These are phyloP conservation scores for Peniophora sp. DNA, from an alignment of 1,284 basidiomycete species.

Conservation along the genomic window DNA sequence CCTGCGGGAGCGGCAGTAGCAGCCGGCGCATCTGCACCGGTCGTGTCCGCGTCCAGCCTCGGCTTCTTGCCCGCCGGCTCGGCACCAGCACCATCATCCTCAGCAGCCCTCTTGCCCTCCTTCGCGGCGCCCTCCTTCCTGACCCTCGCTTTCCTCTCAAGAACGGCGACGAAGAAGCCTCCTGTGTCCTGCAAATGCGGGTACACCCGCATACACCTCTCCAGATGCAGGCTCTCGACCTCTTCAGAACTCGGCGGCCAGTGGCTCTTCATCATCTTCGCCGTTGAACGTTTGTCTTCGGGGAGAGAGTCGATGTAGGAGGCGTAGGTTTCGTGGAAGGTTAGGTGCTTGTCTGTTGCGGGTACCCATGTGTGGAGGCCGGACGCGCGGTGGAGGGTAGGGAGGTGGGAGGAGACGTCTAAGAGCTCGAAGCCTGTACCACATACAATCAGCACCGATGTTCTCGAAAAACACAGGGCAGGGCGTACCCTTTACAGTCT, in stretches of 20 bases:
- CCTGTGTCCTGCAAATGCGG: constrained; percentile 97
- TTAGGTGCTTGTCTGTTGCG: constrained; percentile 37
- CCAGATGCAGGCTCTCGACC: constrained; percentile 49
- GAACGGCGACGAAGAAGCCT: constrained; percentile 92
- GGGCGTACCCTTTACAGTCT: constrained; percentile 53
- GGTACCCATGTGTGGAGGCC: constrained; percentile 77
- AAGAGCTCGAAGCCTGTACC: constrained; percentile 74
- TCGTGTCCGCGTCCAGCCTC: constrained; percentile 25
- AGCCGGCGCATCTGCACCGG: constrained; percentile 1
- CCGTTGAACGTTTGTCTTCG: constrained; percentile 38
- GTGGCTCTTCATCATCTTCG: constrained; percentile 61
- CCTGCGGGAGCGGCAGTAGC: constrained; percentile 12
- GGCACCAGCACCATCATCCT: constrained; percentile 27
- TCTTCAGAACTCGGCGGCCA: constrained; percentile 67
- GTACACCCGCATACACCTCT: constrained; percentile 79
- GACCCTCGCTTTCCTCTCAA: constrained; percentile 40
- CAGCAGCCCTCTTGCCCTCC: constrained; percentile 27
- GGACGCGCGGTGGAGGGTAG: constrained; percentile 66
- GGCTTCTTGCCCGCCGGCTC: constrained; percentile 40
- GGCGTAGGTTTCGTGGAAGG: constrained; percentile 45
- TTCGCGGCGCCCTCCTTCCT: constrained; percentile 8
- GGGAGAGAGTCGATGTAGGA: constrained; percentile 44
- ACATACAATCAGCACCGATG: constrained; percentile 2
- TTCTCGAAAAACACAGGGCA: not conserved
- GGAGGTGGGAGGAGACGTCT: constrained; percentile 69